Evolutionary conservation across 352 stramenopile genomes (phyloP), one percentile per base, ranked within the genome.

Genomic region (Pelagophyceae sp.): DNA sequence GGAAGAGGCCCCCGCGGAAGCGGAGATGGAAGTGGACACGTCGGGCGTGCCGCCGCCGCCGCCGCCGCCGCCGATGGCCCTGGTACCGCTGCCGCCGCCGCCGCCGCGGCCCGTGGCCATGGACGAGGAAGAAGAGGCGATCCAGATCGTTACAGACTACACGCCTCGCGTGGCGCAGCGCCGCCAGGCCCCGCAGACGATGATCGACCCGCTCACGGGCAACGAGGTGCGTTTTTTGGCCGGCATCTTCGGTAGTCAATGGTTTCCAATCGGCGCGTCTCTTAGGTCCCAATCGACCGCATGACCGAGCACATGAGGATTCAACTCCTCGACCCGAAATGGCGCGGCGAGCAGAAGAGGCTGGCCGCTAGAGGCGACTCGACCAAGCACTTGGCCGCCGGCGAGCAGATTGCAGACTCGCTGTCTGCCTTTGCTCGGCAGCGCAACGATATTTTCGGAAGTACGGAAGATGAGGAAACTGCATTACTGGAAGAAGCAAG

Each of bases 231-330:
- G n/a, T n/a, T n/a, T n/a, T n/a, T n/a, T n/a, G n/a, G n/a, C n/a
- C n/a, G n/a, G n/a, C n/a, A n/a, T n/a, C n/a, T n/a, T n/a, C n/a
- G n/a, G n/a, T n/a, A n/a, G n/a, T n/a, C n/a, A n/a, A n/a, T n/a
- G n/a, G n/a, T n/a, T n/a, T n/a, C n/a, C n/a, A n/a, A n/a, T n/a
- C n/a, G n/a, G n/a, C n/a, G n/a, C n/a, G n/a, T n/a, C n/a, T n/a
- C n/a, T n/a, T n/a, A n/a, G n/a, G 85, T 98, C 17, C 70, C 82
- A 20, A 80, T 90, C 2, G 72, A 80, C 29, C 83, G 90, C 38
- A 83, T 96, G 40, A 94, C 96, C n/a, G 96, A 99, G 81, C 96
- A 99, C 84, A 98, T 99, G 95, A 91, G 96, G 20, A 98, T 99
- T 83, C 86, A 98, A 80, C 83, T 99, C 35, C 90, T 99, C 80